Evolutionary conservation across 768 basidiomycete species (phyloP).

Genomic region (Cytidiella melzeri): DNA sequence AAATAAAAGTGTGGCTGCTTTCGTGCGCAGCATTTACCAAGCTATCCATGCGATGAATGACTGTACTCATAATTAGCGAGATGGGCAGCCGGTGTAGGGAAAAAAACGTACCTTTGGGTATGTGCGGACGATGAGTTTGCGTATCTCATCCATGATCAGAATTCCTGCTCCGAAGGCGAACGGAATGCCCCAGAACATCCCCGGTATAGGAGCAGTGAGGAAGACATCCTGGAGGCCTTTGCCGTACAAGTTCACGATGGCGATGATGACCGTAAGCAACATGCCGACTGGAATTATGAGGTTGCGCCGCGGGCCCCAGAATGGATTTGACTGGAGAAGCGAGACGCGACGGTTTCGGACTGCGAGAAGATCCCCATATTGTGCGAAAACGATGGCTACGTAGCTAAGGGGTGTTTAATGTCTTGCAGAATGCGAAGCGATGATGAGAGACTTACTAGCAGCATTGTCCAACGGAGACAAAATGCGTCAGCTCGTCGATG

Average conservation of each 20-base stretch:
- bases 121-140: constrained; percentile 39
- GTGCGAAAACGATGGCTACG: constrained; percentile 50
- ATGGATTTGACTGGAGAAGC: constrained; percentile 50
- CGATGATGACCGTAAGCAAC: constrained; percentile 36
- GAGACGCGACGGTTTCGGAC: constrained; percentile 49
- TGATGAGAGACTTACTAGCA: constrained; percentile 34
- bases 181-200: constrained; percentile 44
- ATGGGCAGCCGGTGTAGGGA: neutral
- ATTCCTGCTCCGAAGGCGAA: constrained; percentile 38
- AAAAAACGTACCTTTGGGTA: constrained; percentile 31
- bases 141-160: constrained; percentile 36
- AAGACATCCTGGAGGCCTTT: constrained; percentile 39
- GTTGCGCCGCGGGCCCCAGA: constrained; percentile 42
- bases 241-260: constrained; percentile 39
- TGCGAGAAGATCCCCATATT: constrained; percentile 54
- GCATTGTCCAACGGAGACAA: constrained; percentile 49
- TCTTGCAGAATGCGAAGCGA: too few relatives aligned
- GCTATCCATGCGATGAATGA: neutral
- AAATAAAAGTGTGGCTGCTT: too few relatives aligned
- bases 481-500: constrained; percentile 35
- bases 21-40: neutral
- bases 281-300: constrained; percentile 32
- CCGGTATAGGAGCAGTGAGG: constrained; percentile 35
- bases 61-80: neutral
- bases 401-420: constrained; percentile 32